phyloP scores from a whole-genome alignment of 2,329 filamentous ascomycete species.

The Colletotrichum orchidophilum region DNA sequence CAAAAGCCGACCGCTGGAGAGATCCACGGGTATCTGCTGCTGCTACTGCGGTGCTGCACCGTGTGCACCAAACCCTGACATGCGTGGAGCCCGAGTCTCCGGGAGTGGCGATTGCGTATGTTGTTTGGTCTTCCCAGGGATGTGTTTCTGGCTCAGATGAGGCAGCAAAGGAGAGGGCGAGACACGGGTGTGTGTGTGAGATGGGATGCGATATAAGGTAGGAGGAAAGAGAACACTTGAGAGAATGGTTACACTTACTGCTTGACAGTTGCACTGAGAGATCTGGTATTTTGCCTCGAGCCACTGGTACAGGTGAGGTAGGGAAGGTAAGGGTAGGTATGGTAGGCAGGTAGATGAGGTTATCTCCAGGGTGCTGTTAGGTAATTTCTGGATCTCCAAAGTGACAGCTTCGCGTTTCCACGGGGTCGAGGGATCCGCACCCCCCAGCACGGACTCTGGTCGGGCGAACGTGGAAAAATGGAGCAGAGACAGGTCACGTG shows the following conservation, averaged over 20 bases:
- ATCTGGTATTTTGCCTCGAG: neutral
- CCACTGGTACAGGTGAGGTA: neutral
- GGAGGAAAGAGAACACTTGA: neutral
- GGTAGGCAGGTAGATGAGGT: constrained; percentile 23
- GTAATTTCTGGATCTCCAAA: constrained; percentile 31
- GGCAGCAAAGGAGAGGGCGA: constrained; percentile 5
- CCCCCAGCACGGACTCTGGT: constrained; percentile 11
- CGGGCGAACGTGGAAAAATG: constrained; percentile 3
- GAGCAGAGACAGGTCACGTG: constrained; percentile 1
- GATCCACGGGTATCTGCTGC: neutral
- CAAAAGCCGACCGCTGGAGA: constrained; percentile 25
- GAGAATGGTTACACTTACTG: neutral
- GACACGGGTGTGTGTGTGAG: neutral
- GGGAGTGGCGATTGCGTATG: constrained; percentile 14
- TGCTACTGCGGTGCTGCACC: neutral
- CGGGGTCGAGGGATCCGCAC: neutral
- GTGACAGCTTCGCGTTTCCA: constrained; percentile 29
- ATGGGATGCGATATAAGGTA: neutral
- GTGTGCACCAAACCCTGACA: constrained; percentile 13
- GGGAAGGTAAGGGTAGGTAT: neutral
- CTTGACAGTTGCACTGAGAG: neutral
- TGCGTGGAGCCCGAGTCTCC: constrained; percentile 21
- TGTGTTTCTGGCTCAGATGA: constrained; percentile 24
- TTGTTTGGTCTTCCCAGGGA: constrained; percentile 11
- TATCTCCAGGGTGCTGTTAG: constrained; percentile 18